These are phyloP conservation scores for Neovahlkampfia damariscottae DNA, from an alignment of 78 protist species.

Conservation along the genomic window DNA sequence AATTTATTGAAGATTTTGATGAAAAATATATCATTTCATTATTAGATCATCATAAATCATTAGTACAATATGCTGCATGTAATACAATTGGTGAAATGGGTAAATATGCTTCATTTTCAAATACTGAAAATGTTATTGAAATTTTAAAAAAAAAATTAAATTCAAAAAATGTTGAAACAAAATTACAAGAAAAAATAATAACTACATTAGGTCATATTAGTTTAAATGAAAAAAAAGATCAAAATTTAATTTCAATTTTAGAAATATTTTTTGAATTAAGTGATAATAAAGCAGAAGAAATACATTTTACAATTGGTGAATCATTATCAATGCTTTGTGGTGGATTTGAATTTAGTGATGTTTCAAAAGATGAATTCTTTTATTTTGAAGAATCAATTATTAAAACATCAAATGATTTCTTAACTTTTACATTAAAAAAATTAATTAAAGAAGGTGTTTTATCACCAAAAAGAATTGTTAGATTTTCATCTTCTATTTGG, in stretches of 20 bases:
- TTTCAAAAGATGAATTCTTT: too few relatives aligned
- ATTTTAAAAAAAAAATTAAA: not conserved
- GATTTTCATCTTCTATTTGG: not conserved
- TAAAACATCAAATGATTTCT: not conserved
- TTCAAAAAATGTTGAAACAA: not conserved
- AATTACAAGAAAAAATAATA: too few relatives aligned
- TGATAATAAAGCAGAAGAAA: not conserved
- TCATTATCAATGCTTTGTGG: not conserved
- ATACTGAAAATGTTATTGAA: not conserved
- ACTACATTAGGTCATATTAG: too few relatives aligned
- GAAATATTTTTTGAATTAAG: not conserved
- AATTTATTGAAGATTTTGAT: not conserved
- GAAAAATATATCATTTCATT: not conserved
- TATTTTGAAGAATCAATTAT: not conserved
- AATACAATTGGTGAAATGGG: not conserved
- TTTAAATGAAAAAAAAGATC: not conserved
- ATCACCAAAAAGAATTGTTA: not conserved
- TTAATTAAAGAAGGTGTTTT: not conserved
- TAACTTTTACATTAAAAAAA: not conserved
- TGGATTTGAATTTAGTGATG: not conserved
- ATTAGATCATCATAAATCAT: not conserved
- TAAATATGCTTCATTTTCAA: not conserved
- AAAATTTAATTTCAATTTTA: not conserved
- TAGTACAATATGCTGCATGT: not conserved
- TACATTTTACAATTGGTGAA: not conserved